Evolutionary conservation across 2,329 filamentous ascomycete species (phyloP), one percentile per base, ranked within the genome.

Genomic region (Ceratocystis huliohia): DNA sequence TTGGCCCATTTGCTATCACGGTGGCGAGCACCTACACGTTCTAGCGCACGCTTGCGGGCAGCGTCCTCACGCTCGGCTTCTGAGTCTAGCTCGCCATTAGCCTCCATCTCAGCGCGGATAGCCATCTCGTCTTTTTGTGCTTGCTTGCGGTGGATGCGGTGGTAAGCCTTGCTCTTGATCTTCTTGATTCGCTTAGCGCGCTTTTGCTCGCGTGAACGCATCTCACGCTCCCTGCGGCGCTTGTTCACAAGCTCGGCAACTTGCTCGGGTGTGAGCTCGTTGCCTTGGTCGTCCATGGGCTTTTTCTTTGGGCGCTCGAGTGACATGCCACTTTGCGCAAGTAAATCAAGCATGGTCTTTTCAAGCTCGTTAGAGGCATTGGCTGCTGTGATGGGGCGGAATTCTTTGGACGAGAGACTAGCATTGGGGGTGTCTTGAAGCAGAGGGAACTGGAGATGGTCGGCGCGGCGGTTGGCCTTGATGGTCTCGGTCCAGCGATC

Each of bases 141-240:
- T 75, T 86, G 89, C 73, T 88, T 96, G 46, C 93, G 86, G 76
- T 97, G 93, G 15, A 97, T 88, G 57, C 92, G 87, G 66, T 93
- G 89, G 74, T 96, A 99, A 0, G 91, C 84, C 75, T 96, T 99
- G 74, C 89, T 95, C 81, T 99, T 99, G 78, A 99, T 99, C 80
- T 97, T 97, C 78, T 96, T 96, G 77, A 99, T 91, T 28, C 94
- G 87, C 77, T 92, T 95, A 6, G 91, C 84, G 66, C 91, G 88
- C 56, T 91, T 87, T 72, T 95, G 88, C 76, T 97, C 93, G 10
- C 92, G 84, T 71, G 95, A 96, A 70, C 93, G 82, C 6, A 96
- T 78, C 72, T 97, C 93, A 70, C 94, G 83, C 69, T 89, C 86
- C 74, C 86, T 86, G 13, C 94, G 86, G 66, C 93, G 82, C 72